A percentile compares a stretch with the other conserved stretches of the same genome.
Evolutionary conservation across 139 green algal species (phyloP).

Genomic region (Chlamydomonas asymmetrica): DNA sequence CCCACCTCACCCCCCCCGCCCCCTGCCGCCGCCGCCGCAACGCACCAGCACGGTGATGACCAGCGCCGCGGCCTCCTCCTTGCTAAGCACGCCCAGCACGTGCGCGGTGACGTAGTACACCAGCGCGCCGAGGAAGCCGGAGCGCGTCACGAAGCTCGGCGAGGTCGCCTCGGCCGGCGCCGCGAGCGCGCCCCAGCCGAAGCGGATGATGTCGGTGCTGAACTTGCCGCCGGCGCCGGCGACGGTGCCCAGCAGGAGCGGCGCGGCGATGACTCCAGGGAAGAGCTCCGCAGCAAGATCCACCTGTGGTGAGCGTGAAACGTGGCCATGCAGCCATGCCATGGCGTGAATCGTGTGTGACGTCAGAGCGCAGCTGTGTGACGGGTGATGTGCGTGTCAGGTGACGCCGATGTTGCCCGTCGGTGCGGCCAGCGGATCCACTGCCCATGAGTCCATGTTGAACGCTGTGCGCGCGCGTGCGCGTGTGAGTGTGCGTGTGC

Average conservation of each 20-base stretch:
- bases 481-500: too few species aligned
- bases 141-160: conserved; percentile 38
- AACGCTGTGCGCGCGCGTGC: too few species aligned
- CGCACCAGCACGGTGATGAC: conserved; percentile 36
- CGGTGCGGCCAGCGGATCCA: too few species aligned
- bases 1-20: neutral
- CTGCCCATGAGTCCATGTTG: too few species aligned
- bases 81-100: conserved; percentile 28
- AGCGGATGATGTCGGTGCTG: conserved; percentile 30
- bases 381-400: too few species aligned
- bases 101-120: conserved; percentile 42
- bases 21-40: neutral
- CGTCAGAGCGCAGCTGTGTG: too few species aligned
- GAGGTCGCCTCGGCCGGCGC: conserved; percentile 33
- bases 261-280: conserved; percentile 44
- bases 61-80: conserved; percentile 40
- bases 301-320: conserved; percentile 18
- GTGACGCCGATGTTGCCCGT: too few species aligned
- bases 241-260: conserved; percentile 54
- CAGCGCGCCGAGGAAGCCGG: conserved; percentile 19
- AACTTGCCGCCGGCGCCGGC: conserved; percentile 48
- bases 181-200: conserved; percentile 18
- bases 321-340: too few species aligned
- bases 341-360: too few species aligned
- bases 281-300: conserved; percentile 32